These are phyloP conservation scores for Nannochloropsis gaditana DNA, from an alignment of 108 stramenopile species.

Conservation along the genomic window DNA sequence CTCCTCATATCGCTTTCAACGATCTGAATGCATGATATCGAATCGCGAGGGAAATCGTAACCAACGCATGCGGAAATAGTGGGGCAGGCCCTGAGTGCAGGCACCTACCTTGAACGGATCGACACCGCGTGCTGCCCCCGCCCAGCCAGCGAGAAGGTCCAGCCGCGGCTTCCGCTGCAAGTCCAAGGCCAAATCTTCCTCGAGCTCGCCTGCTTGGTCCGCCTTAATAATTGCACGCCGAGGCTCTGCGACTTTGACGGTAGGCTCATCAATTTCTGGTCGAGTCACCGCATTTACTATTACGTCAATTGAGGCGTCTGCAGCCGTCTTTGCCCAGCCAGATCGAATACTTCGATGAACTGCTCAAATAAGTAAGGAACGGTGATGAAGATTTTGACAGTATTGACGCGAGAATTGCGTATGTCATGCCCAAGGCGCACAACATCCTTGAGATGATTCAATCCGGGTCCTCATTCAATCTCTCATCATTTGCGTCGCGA, in stretches of 20 bases:
- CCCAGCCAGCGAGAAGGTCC: neutral
- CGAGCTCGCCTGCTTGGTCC: neutral
- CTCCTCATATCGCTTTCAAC: slow-evolving; percentile 29
- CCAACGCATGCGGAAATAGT: no score
- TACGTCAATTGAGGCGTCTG: slow-evolving; percentile 13
- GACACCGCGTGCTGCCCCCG: neutral
- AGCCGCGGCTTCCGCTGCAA: neutral
- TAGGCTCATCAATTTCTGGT: neutral
- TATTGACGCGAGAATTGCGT: no score
- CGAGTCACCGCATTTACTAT: neutral
- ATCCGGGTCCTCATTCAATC: no score
- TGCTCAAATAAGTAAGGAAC: no score
- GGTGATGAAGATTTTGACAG: no score
- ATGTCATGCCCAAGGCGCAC: no score
- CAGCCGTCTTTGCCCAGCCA: neutral
- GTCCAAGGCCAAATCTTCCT: slow-evolving; percentile 19
- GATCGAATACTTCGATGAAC: neutral
- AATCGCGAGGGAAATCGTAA: neutral
- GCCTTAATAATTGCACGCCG: neutral
- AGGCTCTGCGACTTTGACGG: neutral
- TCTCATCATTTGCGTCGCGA: no score
- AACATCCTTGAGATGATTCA: no score
- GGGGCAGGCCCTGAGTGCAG: no score
- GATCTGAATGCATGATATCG: slow-evolving; percentile 6
- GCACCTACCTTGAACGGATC: neutral